Base-by-base conservation (phyloP, 2,329 filamentous ascomycete species). In the Colletotrichum truncatum region DNA sequence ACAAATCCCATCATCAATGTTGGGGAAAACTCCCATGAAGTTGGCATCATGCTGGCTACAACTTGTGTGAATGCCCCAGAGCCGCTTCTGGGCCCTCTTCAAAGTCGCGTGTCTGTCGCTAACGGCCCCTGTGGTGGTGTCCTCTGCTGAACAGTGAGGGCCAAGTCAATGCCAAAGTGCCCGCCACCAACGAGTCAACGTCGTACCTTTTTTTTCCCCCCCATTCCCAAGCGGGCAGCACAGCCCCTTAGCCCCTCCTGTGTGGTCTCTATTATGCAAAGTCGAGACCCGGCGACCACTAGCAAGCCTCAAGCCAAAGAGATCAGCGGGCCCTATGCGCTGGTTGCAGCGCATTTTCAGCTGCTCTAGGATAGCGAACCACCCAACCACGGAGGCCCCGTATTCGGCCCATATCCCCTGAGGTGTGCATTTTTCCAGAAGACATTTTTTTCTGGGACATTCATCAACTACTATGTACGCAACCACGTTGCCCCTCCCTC, bases 241-340 rank as follows among this genome's bases (percentile, higher is more conserved):
- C 59, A 66, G 64, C 64, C 64, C 60, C 59, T 64, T 59, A 58
- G 59, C 62, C 57, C 62, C 62, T 55, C 62, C 26, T 26, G 48
- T 26, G 46, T 58, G 58, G 59, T 38, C 34, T 51, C 16, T 34
- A n/a, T 66, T 30, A 66, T 66, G 63, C 51, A 64, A 36, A 34
- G 39, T 34, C 34, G 53, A 30, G 26, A 30, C 43, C 43, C 58
- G 36, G 43, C 28, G 28, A 36, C 64, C 64, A 53, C 59, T 53
- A 30, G 58, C 45, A 48, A 53, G 45, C 64, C 46, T 52, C 64
- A 59, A 45, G 52, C 58, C 53, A 18, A 64, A 58, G 51, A 43
- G 64, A 58, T 66, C 64, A 66, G 64, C 59, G 59, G 64, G 59
- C 52, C 64, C 48, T 53, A 41, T 64, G 64, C 64, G 23, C 46